Conservation (phyloP, 2,329 filamentous ascomycete genomes). For the Ophiosphaerella narmari region DNA sequence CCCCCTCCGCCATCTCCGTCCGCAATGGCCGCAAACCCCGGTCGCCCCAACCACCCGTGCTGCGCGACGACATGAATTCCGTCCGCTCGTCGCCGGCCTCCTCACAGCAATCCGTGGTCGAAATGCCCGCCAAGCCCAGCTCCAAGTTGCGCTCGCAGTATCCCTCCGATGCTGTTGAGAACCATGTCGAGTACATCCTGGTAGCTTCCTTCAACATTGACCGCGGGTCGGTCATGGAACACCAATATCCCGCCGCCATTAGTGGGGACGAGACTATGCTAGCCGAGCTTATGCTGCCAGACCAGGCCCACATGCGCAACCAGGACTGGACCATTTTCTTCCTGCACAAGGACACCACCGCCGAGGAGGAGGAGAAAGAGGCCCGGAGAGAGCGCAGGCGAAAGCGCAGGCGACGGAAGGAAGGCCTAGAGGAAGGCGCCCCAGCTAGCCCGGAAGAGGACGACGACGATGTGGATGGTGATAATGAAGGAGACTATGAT, state of each 20-base stretch:
- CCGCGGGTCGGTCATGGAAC: slow-evolving; percentile 94
- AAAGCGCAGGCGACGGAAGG: slow-evolving; percentile 51
- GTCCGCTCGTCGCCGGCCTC: slow-evolving; percentile 34
- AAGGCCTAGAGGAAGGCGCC: slow-evolving; percentile 49
- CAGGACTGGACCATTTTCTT: slow-evolving; percentile 99
- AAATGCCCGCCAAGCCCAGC: slow-evolving; percentile 1
- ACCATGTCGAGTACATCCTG: slow-evolving; percentile 98
- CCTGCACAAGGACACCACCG: slow-evolving; percentile 89
- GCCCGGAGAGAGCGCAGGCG: slow-evolving; percentile 63
- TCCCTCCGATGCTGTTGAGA: slow-evolving; percentile 60
- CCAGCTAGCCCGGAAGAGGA: slow-evolving; percentile 27
- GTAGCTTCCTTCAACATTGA: slow-evolving; percentile 98
- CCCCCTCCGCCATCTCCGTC: slow-evolving; percentile 43
- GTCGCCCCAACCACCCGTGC: slow-evolving; percentile 44
- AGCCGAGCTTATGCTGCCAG: slow-evolving; percentile 96
- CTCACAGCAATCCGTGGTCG: slow-evolving; percentile 21
- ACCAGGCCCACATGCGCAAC: slow-evolving; percentile 90
- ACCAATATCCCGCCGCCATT: slow-evolving; percentile 93
- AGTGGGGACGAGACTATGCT: slow-evolving; percentile 98
- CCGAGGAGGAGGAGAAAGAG: slow-evolving; percentile 71
- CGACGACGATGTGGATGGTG: slow-evolving; percentile 38
- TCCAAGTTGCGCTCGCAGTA: slow-evolving; percentile 54
- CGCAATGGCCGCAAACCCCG: slow-evolving; percentile 42
- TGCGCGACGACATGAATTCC: slow-evolving; percentile 39
- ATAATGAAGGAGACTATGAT: slow-evolving; percentile 54